A percentile compares a stretch with the other conserved stretches of the same genome.
These are phyloP conservation scores for Schizophyllum commune DNA, from an alignment of 1,284 basidiomycete species.

Conservation along the genomic window DNA sequence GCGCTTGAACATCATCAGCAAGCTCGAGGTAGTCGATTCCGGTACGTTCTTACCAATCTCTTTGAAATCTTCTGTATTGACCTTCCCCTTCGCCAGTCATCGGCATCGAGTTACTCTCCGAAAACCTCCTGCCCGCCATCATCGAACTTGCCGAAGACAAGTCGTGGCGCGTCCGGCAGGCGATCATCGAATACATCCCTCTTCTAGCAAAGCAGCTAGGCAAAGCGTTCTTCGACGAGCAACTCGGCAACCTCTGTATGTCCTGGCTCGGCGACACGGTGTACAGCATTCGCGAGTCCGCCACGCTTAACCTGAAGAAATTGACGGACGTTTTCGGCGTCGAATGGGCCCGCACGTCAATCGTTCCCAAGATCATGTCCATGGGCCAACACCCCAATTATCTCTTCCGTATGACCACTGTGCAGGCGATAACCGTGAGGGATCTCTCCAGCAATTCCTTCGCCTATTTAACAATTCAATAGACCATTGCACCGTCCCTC, in stretches of 20 bases:
- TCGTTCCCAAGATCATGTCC: conserved; percentile 95
- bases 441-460: conserved; percentile 9
- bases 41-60: conserved; percentile 42
- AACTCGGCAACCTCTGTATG: conserved; percentile 96
- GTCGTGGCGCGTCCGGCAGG: conserved; percentile 99
- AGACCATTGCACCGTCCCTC: conserved; percentile 96
- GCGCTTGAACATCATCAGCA: conserved; percentile 96
- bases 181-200: conserved; percentile 98
- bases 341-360: conserved; percentile 92
- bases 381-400: conserved; percentile 99
- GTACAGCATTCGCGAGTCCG: conserved; percentile 96
- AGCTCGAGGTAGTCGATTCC: conserved; percentile 93
- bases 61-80: conserved; percentile 3
- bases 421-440: conserved; percentile 93
- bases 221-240: conserved; percentile 96
- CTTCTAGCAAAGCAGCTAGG: conserved; percentile 96
- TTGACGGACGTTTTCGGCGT: conserved; percentile 98
- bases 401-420: conserved; percentile 97
- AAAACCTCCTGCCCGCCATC: conserved; percentile 95
- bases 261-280: conserved; percentile 99
- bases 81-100: conserved; percentile 57
- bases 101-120: conserved; percentile 92
- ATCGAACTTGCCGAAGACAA: conserved; percentile 99
- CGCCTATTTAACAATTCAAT: conserved; percentile 7
- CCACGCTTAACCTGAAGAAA: conserved; percentile 95